phyloP scores from a whole-genome alignment of 2,329 filamentous ascomycete genomes.

The Trichoderma guizhouense region DNA sequence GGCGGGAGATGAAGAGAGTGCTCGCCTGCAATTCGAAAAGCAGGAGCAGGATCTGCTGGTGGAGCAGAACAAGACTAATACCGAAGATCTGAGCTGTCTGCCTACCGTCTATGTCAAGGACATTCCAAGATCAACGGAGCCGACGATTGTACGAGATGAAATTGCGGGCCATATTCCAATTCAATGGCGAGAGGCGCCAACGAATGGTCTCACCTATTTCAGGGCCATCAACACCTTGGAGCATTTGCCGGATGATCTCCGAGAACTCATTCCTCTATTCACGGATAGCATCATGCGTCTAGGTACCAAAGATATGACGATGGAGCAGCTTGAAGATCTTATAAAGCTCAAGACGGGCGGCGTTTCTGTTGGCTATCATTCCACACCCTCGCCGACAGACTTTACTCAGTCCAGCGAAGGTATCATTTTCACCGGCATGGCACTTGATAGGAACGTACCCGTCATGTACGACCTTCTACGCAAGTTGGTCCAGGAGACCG shows the following conservation, averaged over 20 bases:
- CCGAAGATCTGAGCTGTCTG: constrained; percentile 80
- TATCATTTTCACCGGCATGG: constrained; percentile 78
- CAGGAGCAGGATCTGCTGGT: constrained; percentile 76
- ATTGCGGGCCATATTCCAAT: constrained; percentile 63
- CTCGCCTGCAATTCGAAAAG: constrained; percentile 67
- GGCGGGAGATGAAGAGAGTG: constrained; percentile 68
- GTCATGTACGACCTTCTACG: constrained; percentile 86
- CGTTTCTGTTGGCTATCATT: constrained; percentile 78
- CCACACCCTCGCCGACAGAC: constrained; percentile 72
- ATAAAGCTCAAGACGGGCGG: constrained; percentile 97
- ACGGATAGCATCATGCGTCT: constrained; percentile 90
- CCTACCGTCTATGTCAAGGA: constrained; percentile 86
- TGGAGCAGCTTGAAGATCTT: constrained; percentile 92
- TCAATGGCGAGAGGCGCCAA: constrained; percentile 89
- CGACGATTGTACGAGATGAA: constrained; percentile 59
- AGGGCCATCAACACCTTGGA: constrained; percentile 79
- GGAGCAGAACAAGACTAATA: constrained; percentile 80
- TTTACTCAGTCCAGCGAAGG: constrained; percentile 73
- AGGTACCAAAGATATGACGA: constrained; percentile 80
- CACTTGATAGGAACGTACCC: constrained; percentile 83
- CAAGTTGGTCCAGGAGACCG: constrained; percentile 77
- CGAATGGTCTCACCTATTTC: constrained; percentile 95
- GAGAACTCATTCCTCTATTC: constrained; percentile 83
- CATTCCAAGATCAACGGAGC: constrained; percentile 75
- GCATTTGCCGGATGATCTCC: constrained; percentile 77